A percentile compares a stretch with the other conserved stretches of the same genome.
phyloP scores from a whole-genome alignment of 1,139 yeast genomes.

The Suhomyces terraborum region DNA sequence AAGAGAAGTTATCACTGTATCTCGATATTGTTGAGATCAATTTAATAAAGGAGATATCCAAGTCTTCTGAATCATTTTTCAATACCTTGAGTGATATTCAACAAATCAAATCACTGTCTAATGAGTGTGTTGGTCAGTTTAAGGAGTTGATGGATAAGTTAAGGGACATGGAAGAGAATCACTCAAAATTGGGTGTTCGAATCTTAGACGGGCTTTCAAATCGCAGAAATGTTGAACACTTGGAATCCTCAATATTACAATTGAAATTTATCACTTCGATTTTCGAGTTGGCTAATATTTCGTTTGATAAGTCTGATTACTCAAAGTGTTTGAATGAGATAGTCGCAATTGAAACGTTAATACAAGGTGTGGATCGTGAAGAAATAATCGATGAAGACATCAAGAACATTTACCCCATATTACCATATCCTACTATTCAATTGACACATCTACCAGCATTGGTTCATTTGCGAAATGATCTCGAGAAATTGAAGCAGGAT shows the following conservation, averaged over 20 bases:
- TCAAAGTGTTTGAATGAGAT: conserved; percentile 53
- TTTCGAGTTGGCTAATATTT: conserved; percentile 54
- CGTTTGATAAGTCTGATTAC: conserved; percentile 45
- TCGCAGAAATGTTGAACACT: conserved; percentile 58
- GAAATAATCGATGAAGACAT: conserved; percentile 27
- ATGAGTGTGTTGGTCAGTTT: conserved; percentile 51
- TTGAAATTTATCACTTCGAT: conserved; percentile 51
- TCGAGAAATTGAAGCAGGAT: conserved; percentile 49
- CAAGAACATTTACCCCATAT: conserved; percentile 36
- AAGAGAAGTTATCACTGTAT: conserved; percentile 78
- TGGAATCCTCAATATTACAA: conserved; percentile 71
- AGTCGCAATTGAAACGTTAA: conserved; percentile 56
- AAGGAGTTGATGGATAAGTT: conserved; percentile 47
- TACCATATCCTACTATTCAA: conserved; percentile 55
- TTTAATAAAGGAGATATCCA: conserved; percentile 78
- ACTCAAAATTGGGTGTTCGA: conserved; percentile 54
- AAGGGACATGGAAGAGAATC: conserved; percentile 45
- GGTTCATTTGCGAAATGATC: conserved; percentile 53
- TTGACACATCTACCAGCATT: conserved; percentile 62
- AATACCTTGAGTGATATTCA: conserved; percentile 78
- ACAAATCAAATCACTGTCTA: conserved; percentile 59
- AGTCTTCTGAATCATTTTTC: conserved; percentile 82
- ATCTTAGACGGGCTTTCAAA: conserved; percentile 56
- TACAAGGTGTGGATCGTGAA: conserved; percentile 50
- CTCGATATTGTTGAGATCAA: conserved; percentile 83